Conservation (phyloP, 495 filamentous ascomycete genomes). For the Neurospora sublineolata region DNA sequence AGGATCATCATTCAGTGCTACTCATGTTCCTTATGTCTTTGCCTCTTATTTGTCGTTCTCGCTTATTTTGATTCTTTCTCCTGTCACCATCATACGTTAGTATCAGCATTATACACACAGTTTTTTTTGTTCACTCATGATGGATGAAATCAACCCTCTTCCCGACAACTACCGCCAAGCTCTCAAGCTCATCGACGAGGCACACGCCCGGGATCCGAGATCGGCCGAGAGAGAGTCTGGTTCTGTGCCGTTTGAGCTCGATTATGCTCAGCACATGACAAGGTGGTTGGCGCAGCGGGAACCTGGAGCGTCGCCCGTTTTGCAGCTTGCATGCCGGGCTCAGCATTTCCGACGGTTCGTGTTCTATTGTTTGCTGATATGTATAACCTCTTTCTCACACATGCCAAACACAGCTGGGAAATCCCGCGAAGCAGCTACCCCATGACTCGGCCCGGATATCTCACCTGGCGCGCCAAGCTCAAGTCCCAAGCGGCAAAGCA, state of each 20-base stretch:
- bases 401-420: conserved; percentile 54
- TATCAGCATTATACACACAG: background rate
- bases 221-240: conserved; percentile 22
- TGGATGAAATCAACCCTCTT: conserved; percentile 14
- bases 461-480: conserved; percentile 60
- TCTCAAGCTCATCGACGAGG: conserved; percentile 55
- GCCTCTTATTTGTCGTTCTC: background rate
- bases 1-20: background rate
- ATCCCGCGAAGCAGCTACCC: conserved; percentile 60
- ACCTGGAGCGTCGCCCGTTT: conserved; percentile 46
- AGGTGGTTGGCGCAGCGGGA: conserved; percentile 45
- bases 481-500: conserved; percentile 59
- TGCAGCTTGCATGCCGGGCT: conserved; percentile 64
- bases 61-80: background rate
- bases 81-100: background rate
- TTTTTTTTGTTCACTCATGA: background rate
- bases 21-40: background rate
- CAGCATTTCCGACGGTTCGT: conserved; percentile 54
- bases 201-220: conserved; percentile 58
- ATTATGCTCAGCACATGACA: conserved; percentile 72
- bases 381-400: background rate
- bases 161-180: conserved; percentile 28
- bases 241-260: conserved; percentile 56
- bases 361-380: background rate
- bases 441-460: conserved; percentile 57